A percentile compares a stretch with the other conserved stretches of the same genome.
phyloP scores from a whole-genome alignment of 2,329 filamentous ascomycete species.

The Trichophyton rubrum region DNA sequence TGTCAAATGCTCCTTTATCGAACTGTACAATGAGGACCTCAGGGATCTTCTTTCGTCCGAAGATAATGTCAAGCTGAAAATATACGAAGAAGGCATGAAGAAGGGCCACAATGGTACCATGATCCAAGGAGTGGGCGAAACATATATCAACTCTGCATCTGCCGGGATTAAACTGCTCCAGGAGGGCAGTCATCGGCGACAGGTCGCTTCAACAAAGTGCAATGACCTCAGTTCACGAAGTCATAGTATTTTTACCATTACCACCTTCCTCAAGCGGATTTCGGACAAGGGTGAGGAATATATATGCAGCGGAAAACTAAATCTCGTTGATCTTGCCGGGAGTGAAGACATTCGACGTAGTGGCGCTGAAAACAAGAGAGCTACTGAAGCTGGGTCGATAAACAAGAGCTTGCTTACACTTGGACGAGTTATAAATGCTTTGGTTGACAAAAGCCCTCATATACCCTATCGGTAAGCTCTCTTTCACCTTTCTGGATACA shows the following conservation, averaged over 20 bases:
- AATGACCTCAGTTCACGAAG: constrained; percentile 95
- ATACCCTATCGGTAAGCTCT: constrained; percentile 54
- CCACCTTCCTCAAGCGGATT: constrained; percentile 72
- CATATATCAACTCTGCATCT: constrained; percentile 71
- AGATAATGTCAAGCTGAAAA: constrained; percentile 77
- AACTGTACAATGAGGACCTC: constrained; percentile 95
- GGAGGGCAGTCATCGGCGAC: constrained; percentile 78
- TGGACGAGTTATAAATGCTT: constrained; percentile 90
- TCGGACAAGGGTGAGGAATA: constrained; percentile 79
- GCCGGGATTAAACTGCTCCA: constrained; percentile 83
- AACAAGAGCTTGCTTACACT: constrained; percentile 95
- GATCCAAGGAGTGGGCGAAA: constrained; percentile 96
- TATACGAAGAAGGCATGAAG: constrained; percentile 68
- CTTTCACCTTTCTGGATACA: background rate
- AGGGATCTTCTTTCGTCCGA: constrained; percentile 76
- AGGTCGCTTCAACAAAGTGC: constrained; percentile 99
- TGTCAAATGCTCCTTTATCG: constrained; percentile 97
- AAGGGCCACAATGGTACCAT: constrained; percentile 69
- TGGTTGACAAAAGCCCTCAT: constrained; percentile 79
- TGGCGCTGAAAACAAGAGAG: constrained; percentile 94
- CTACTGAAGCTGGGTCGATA: constrained; percentile 88
- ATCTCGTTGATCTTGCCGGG: constrained; percentile 89
- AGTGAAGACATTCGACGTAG: constrained; percentile 97
- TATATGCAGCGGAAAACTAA: constrained; percentile 82
- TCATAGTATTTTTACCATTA: constrained; percentile 95